These are phyloP conservation scores for Pichia sp. DNA, from an alignment of 1,139 yeast species.

Conservation along the genomic window DNA sequence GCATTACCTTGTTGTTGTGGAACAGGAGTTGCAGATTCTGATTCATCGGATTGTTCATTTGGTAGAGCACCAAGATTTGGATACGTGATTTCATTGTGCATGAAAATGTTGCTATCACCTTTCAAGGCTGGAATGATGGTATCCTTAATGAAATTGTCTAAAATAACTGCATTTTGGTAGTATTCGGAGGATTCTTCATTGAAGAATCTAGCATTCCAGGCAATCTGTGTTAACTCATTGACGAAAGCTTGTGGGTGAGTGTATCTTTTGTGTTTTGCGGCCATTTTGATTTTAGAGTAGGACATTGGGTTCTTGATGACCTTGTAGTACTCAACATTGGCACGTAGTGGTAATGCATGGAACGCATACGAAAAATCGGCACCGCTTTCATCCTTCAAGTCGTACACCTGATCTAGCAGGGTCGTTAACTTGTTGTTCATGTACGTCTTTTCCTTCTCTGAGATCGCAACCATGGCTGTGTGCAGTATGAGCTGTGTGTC, in stretches of 20 bases:
- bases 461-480: slow-evolving; percentile 7
- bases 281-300: slow-evolving; percentile 38
- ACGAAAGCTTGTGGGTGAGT: slow-evolving; percentile 64
- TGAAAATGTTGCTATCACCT: slow-evolving; percentile 38
- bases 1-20: background rate
- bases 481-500: too few relatives aligned
- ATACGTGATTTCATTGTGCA: slow-evolving; percentile 45
- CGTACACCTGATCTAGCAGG: slow-evolving; percentile 23
- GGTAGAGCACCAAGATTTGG: slow-evolving; percentile 81
- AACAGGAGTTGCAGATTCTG: background rate
- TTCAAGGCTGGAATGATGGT: slow-evolving; percentile 54
- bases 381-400: slow-evolving; percentile 27
- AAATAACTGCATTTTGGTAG: slow-evolving; percentile 66
- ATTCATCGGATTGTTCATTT: background rate
- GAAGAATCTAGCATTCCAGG: slow-evolving; percentile 87
- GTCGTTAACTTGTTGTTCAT: slow-evolving; percentile 20
- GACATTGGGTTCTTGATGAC: slow-evolving; percentile 49
- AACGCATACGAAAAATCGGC: slow-evolving; percentile 39
- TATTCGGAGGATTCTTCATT: slow-evolving; percentile 69
- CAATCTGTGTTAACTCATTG: slow-evolving; percentile 74
- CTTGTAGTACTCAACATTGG: slow-evolving; percentile 44
- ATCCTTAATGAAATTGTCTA: slow-evolving; percentile 61
- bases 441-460: slow-evolving; percentile 23
- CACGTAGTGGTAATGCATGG: slow-evolving; percentile 44
- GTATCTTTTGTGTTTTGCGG: slow-evolving; percentile 53